These are phyloP conservation scores for Paracoccidioides lutzii DNA, from an alignment of 2,329 filamentous ascomycete genomes.

Conservation along the genomic window DNA sequence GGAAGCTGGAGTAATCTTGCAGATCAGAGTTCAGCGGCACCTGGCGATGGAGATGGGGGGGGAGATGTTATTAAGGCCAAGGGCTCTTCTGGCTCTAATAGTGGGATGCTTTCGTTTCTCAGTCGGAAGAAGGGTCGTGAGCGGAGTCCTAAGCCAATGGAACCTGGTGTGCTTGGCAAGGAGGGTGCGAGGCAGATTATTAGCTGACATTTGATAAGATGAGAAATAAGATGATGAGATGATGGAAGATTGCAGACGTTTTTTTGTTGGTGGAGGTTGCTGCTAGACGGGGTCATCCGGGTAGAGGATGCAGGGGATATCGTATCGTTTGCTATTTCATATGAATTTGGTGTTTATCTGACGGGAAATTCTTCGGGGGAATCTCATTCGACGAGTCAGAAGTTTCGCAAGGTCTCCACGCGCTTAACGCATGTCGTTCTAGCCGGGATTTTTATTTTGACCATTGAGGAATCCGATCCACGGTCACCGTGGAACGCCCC, in stretches of 20 bases:
- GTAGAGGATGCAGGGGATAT: too few species aligned
- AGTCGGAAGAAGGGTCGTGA: conserved; percentile 80
- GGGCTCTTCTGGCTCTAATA: conserved; percentile 42
- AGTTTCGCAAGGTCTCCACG: too few species aligned
- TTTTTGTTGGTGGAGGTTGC: too few species aligned
- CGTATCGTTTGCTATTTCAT: too few species aligned
- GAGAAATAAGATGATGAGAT: neutral
- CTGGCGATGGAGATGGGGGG: conserved; percentile 46
- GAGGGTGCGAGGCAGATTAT: conserved; percentile 80
- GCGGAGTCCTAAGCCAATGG: conserved; percentile 85
- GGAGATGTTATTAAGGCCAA: conserved; percentile 30
- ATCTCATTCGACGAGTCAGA: too few species aligned
- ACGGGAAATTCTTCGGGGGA: too few species aligned
- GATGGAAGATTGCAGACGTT: neutral
- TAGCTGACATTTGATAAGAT: conserved; percentile 34
- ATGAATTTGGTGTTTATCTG: too few species aligned
- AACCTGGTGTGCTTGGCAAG: conserved; percentile 85
- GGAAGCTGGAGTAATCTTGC: conserved; percentile 87
- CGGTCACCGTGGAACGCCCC: too few species aligned
- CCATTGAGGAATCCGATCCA: too few species aligned
- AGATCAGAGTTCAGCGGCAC: conserved; percentile 65
- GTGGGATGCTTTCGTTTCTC: conserved; percentile 81
- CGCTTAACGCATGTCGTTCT: too few species aligned
- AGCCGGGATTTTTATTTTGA: too few species aligned
- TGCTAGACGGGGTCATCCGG: too few species aligned